These are phyloP conservation scores for Backusella tarrabulga DNA, from an alignment of 192 early-diverging fungal species.

Conservation along the genomic window DNA sequence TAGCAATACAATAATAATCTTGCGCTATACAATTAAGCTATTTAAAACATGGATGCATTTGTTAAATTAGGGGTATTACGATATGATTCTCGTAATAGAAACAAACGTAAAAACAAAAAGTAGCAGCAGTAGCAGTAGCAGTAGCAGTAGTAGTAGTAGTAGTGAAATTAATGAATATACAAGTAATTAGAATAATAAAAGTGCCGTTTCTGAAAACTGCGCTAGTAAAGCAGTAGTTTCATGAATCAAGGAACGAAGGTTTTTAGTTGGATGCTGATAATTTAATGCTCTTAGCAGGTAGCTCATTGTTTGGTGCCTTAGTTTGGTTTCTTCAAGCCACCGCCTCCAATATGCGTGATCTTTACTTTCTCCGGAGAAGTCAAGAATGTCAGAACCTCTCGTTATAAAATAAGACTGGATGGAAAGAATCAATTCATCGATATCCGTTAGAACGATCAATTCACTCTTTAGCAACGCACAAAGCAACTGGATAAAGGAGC, in stretches of 20 bases:
- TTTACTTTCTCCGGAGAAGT: background rate
- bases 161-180: background rate
- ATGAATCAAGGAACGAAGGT: background rate
- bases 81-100: background rate
- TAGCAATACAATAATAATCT: too few species aligned
- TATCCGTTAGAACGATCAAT: background rate
- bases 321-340: background rate
- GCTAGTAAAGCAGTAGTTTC: background rate
- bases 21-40: background rate
- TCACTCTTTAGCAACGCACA: constrained; percentile 10
- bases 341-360: background rate
- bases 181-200: background rate
- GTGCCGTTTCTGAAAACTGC: background rate
- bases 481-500: background rate
- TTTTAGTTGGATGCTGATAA: background rate
- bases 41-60: background rate
- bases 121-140: background rate
- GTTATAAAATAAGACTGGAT: constrained; percentile 4
- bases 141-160: background rate
- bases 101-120: background rate
- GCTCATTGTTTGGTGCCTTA: background rate
- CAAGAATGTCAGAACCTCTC: background rate
- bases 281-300: background rate
- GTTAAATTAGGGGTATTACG: constrained; percentile 4
- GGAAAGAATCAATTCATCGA: background rate